Evolutionary conservation across 2,329 filamentous ascomycete genomes (phyloP), one percentile per base, ranked within the genome.

Genomic region (Ophidiomyces ophidiicola): DNA sequence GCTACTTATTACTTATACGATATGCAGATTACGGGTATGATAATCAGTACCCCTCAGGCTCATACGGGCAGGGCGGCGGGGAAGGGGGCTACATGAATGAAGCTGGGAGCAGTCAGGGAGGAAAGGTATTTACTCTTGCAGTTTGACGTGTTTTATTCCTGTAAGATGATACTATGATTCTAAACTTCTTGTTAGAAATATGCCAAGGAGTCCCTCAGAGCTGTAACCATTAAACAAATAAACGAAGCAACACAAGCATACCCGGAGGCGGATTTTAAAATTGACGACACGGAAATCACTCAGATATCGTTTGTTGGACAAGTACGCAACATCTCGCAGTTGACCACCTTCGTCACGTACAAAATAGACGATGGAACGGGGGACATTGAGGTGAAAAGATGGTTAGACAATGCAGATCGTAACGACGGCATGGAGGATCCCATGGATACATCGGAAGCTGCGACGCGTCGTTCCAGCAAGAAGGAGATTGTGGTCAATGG

Each of bases 311-410:
- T 96, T 50, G 76, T 98, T 44, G 90, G 84, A 37, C 88, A 94
- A 69, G 79, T 98, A 52, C 84, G 86, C 58, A 78, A 78, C 62
- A 78, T 94, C 62, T 82, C 76, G 56, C 72, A 74, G n/a, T 85
- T 93, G 65, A 74, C 80, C 28, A 94, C 88, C 49, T 92, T 94
- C 65, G 78, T 86, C 50, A 94, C 84, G 32, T 93, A 92, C 71
- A 82, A 80, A 54, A 69, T 98, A 52, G 90, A 98, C 63, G 90
- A 98, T 62, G 90, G 90, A 58, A 98, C 92, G 1, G 87, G 85
- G 44, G 71, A 78, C 45, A 80, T 94, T 52, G 92, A 98, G 62
- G 87, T 48, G 74, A 76, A 53, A 55, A 62, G 44, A 48, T 61
- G 53, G 62, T 45, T 51, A 21, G 50, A 76, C 54, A 71, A 71